Conservation (phyloP, 106 monocot genomes). For the Dioscorea dumetorum region DNA sequence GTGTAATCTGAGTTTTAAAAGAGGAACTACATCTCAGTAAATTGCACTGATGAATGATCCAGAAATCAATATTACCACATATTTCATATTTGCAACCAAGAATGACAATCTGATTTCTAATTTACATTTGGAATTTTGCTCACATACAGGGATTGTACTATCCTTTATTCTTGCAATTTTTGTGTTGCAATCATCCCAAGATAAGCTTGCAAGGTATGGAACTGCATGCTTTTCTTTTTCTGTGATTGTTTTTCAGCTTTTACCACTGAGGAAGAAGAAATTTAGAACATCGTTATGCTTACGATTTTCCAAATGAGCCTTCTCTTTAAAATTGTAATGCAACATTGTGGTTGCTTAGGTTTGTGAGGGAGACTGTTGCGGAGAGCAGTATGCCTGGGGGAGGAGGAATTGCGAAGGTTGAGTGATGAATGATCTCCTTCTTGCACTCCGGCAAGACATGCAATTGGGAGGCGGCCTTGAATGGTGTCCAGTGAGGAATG, state of each 20-base stretch:
- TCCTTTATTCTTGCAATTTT: constrained; percentile 92
- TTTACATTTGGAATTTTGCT: constrained; percentile 2
- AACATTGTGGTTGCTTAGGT: constrained; percentile 32
- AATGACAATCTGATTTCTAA: neutral
- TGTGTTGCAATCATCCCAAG: constrained; percentile 91
- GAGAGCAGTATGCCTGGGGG: constrained; percentile 67
- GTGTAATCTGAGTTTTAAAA: no score
- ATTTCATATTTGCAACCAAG: neutral
- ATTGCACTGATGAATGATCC: no score
- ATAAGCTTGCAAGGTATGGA: constrained; percentile 71
- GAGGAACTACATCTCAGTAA: no score
- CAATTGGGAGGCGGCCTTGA: neutral
- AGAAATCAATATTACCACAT: no score
- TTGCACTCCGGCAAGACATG: neutral
- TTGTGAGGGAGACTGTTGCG: constrained; percentile 79
- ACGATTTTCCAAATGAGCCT: neutral
- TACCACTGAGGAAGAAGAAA: neutral
- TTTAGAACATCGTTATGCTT: neutral
- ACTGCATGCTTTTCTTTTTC: neutral
- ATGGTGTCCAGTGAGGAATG: no score
- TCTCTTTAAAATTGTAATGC: no score
- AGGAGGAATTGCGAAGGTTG: constrained; percentile 81
- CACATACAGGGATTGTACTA: constrained; percentile 55
- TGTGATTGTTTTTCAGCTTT: neutral
- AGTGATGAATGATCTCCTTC: constrained; percentile 24